A percentile compares a stretch with the other conserved stretches of the same genome.
Evolutionary conservation across 169 alveolate genomes (phyloP).

Genomic region (Toxoplasma gondii): DNA sequence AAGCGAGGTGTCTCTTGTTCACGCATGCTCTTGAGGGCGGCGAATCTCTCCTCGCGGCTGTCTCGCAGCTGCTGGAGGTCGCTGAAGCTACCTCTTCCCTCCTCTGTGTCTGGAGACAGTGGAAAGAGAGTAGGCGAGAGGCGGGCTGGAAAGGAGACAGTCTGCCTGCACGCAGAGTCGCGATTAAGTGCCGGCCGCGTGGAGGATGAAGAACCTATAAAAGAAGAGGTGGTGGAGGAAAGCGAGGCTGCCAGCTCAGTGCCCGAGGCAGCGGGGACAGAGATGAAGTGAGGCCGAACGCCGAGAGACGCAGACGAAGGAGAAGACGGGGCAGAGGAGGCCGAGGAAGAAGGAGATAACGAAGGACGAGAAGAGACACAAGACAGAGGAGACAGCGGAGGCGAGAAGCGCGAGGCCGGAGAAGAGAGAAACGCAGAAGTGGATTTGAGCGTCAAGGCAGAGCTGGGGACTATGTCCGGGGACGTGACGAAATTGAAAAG

Average conservation of each 20-base stretch:
- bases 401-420: not conserved
- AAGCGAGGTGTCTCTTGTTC: constrained; percentile 44
- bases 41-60: constrained; percentile 28
- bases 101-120: not conserved
- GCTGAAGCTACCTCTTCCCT: not conserved
- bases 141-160: not conserved
- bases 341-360: too few species aligned
- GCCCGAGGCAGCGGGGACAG: not conserved
- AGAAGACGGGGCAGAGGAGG: too few species aligned
- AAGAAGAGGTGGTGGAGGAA: not conserved
- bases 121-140: not conserved
- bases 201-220: not conserved
- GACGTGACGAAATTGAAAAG: not conserved
- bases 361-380: too few species aligned
- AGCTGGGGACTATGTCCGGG: too few species aligned
- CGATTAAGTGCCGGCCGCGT: not conserved
- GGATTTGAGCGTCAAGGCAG: not conserved
- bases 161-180: not conserved
- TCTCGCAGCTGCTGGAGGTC: constrained; percentile 8
- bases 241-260: not conserved
- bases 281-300: not conserved
- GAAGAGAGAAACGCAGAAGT: not conserved
- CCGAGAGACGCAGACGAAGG: not conserved
- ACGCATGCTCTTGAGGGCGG: constrained; percentile 30
- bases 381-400: not conserved